Base-by-base conservation (phyloP, 2,329 filamentous ascomycete genomes). In the Beauveria pseudobassiana region DNA sequence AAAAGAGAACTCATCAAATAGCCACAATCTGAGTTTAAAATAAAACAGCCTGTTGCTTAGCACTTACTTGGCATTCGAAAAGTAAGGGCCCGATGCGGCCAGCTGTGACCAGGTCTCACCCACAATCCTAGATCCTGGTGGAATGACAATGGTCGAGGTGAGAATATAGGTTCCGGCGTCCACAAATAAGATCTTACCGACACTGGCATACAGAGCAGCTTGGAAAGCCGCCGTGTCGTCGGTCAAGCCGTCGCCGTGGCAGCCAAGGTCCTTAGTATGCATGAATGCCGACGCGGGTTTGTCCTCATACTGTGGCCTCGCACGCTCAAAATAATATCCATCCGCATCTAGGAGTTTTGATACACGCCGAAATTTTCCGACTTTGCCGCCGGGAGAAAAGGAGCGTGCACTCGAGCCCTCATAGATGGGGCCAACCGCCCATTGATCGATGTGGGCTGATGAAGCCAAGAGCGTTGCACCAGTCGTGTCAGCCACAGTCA, bases 191-290 rank as follows among this genome's bases (percentile, higher is more conserved):
- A 61, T 56, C 9, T 43, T 54, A 20, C 49, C 49, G 3, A 26
- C 18, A 30, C 38, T 38, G 22, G 34, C n/a, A n/a, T 28, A 3
- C 5, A 61, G 20, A 12, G 51, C 59, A 3, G 3, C 64, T 62
- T 85, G 78, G 30, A 86, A 73, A 1, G 77, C 78, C 0, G 68
- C 68, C 1, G 83, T 84, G 65, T 86, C 82, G 66, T 86, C 82
- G 0, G 80, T 80, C 3, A 34, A 3, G n/a, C 59, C 51, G 26
- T 61, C 59, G 46, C 51, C 56, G 7, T 26, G 12, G 34, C 28
- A 40, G 24, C 56, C 59, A 3, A 61, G 20, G 26, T 61, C 59
- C 18, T 61, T 61, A 40, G 66, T 42, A 46, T 69, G 61, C 5
- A 70, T 6, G 34, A 70, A 69, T 46, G 63, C 60, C 3, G 40